Evolutionary conservation across 371 early-diverging fungal genomes (phyloP).

Genomic region (Mucor irregularis): DNA sequence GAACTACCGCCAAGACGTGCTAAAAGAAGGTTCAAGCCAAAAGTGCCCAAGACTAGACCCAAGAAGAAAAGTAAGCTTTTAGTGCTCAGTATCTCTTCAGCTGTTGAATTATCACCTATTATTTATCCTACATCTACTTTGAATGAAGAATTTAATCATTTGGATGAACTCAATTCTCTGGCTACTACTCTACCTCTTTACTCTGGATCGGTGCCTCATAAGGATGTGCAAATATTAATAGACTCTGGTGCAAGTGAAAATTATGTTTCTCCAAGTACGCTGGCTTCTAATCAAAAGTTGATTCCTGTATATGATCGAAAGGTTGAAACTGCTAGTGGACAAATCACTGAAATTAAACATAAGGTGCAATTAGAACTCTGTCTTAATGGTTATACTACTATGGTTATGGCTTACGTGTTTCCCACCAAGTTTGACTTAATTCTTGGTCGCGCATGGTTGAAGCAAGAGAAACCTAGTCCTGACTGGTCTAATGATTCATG

Average conservation of each 20-base stretch:
- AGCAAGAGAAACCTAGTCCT: neutral
- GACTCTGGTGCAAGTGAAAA: conserved; percentile 12
- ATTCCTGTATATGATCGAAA: neutral
- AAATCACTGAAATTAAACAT: neutral
- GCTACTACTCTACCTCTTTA: too few relatives aligned
- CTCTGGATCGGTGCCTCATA: too few relatives aligned
- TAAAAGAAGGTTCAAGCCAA: too few relatives aligned
- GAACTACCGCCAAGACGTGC: too few relatives aligned
- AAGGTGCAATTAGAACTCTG: neutral
- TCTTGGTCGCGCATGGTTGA: conserved; percentile 8
- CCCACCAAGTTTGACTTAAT: conserved; percentile 10
- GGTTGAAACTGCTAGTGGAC: neutral
- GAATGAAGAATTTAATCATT: too few relatives aligned
- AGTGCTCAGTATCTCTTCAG: too few relatives aligned
- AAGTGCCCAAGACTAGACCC: too few relatives aligned
- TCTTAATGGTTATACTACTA: neutral
- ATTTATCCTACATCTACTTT: too few relatives aligned
- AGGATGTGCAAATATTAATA: neutral
- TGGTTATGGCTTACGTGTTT: neutral
- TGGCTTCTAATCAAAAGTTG: too few relatives aligned
- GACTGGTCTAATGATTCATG: conserved; percentile 6
- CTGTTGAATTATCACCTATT: too few relatives aligned
- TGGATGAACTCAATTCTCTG: too few relatives aligned
- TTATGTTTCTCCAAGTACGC: conserved; percentile 1
- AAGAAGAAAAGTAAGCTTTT: too few relatives aligned